Evolutionary conservation across 78 protist species (phyloP).

Genomic region (Anaeramoeba flamelloides): DNA sequence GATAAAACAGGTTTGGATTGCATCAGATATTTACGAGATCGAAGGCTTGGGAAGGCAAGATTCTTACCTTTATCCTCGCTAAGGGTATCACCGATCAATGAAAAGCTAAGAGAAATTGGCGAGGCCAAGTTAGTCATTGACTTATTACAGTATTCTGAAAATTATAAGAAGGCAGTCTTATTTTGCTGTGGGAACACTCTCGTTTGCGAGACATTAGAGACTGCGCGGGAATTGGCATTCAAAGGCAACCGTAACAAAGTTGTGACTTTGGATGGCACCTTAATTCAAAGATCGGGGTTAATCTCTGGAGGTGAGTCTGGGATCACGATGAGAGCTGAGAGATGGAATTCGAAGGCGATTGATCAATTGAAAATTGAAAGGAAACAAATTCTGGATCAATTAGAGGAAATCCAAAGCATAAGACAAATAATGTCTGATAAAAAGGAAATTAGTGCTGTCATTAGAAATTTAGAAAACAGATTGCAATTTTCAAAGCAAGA

Average conservation of each 20-base stretch:
- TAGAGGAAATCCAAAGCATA: conserved; percentile 1
- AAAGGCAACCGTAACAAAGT: conserved; percentile 16
- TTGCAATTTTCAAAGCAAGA: neutral
- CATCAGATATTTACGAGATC: conserved; percentile 59
- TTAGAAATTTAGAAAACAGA: neutral
- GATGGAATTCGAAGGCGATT: conserved; percentile 5
- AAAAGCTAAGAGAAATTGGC: conserved; percentile 43
- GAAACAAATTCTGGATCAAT: neutral
- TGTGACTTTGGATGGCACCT: conserved; percentile 71
- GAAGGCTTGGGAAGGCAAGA: conserved; percentile 41
- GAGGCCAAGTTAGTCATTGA: conserved; percentile 5
- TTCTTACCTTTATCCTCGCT: conserved; percentile 73
- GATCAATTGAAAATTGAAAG: neutral
- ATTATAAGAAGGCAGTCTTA: conserved; percentile 41
- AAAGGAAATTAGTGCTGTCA: neutral
- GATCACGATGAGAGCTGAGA: neutral
- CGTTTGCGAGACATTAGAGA: conserved; percentile 53
- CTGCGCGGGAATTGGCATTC: conserved; percentile 47
- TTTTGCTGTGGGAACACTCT: conserved; percentile 72
- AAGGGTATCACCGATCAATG: conserved; percentile 23
- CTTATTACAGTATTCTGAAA: conserved; percentile 8
- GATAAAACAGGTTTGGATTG: conserved; percentile 54
- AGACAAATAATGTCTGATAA: neutral
- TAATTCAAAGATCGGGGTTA: conserved; percentile 61
- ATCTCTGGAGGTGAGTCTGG: conserved; percentile 64